Conservation (phyloP, 2,329 filamentous ascomycete genomes). For the Paramyrothecium roridum region DNA sequence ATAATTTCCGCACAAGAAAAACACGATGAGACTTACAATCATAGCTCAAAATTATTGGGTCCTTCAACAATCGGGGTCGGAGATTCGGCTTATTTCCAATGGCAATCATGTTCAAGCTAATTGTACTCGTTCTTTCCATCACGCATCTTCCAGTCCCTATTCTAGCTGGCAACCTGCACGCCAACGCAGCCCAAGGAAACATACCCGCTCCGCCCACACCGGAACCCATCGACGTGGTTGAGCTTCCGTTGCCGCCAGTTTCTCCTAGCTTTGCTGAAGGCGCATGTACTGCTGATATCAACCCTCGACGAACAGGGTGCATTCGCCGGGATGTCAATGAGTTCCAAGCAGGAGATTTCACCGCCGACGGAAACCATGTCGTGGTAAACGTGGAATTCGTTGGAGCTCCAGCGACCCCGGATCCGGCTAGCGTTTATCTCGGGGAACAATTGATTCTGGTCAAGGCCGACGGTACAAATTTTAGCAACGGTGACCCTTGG, state of each 20-base stretch:
- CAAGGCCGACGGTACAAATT: conserved; percentile 34
- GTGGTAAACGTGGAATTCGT: conserved; percentile 31
- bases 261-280: conserved; percentile 16
- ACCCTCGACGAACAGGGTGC: conserved; percentile 34
- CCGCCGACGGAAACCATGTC: conserved; percentile 34
- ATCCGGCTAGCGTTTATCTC: conserved; percentile 34
- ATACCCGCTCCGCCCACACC: conserved; percentile 20
- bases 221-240: conserved; percentile 29
- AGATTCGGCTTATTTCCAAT: too few relatives aligned
- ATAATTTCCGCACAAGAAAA: too few relatives aligned
- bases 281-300: conserved; percentile 27
- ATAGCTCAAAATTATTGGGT: too few relatives aligned
- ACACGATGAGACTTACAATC: too few relatives aligned
- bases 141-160: too few relatives aligned
- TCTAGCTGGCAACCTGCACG: too few relatives aligned
- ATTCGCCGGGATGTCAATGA: conserved; percentile 14
- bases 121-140: too few relatives aligned
- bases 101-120: too few relatives aligned
- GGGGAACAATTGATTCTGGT: conserved; percentile 37
- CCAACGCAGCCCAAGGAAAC: too few relatives aligned
- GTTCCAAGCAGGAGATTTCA: conserved; percentile 3
- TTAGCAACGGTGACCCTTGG: conserved; percentile 39
- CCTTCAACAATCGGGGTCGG: too few relatives aligned
- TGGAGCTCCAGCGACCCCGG: conserved; percentile 33
- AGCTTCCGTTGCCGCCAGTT: conserved; percentile 34